A percentile compares a stretch with the other conserved stretches of the same genome.
Conservation (phyloP, 768 basidiomycete species). For the Boletus subcaerulescens region DNA sequence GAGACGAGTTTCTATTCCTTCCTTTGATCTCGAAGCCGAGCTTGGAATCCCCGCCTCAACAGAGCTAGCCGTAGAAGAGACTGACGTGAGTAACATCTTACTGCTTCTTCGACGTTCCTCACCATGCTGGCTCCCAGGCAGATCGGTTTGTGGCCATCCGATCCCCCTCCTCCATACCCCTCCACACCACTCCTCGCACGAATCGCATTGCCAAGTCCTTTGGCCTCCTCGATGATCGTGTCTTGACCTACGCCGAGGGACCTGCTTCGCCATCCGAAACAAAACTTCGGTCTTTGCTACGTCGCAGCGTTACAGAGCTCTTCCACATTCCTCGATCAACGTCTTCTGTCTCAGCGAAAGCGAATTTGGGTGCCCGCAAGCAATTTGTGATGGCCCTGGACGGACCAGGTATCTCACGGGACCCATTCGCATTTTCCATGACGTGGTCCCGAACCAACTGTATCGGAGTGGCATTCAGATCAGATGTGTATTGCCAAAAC, state of each 20-base stretch:
- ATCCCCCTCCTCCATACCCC: constrained; percentile 49
- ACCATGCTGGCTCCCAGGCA: constrained; percentile 34
- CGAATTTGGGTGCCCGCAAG: constrained; percentile 51
- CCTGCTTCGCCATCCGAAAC: constrained; percentile 32
- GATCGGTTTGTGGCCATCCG: constrained; percentile 61
- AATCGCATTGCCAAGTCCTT: constrained; percentile 62
- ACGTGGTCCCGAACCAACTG: constrained; percentile 58
- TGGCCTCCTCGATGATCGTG: constrained; percentile 53
- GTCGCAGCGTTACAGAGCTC: constrained; percentile 51
- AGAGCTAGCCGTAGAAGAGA: constrained; percentile 25
- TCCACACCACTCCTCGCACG: constrained; percentile 65
- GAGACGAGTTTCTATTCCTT: constrained; percentile 40
- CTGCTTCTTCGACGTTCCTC: neutral
- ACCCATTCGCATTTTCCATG: constrained; percentile 56
- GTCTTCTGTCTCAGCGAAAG: constrained; percentile 49
- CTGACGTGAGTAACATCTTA: constrained; percentile 23
- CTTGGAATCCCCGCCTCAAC: constrained; percentile 18
- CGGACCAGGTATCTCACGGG: constrained; percentile 55
- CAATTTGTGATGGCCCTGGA: constrained; percentile 62
- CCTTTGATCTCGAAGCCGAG: constrained; percentile 37
- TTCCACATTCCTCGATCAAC: constrained; percentile 34
- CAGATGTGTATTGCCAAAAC: constrained; percentile 61
- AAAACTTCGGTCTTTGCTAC: constrained; percentile 46
- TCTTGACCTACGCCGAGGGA: constrained; percentile 51
- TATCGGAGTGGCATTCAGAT: constrained; percentile 61